Percentiles rank a stretch among this genome's conserved stretches.
Evolutionary conservation across 805 yeast species (phyloP).

Genomic region (Candida ovalis): DNA sequence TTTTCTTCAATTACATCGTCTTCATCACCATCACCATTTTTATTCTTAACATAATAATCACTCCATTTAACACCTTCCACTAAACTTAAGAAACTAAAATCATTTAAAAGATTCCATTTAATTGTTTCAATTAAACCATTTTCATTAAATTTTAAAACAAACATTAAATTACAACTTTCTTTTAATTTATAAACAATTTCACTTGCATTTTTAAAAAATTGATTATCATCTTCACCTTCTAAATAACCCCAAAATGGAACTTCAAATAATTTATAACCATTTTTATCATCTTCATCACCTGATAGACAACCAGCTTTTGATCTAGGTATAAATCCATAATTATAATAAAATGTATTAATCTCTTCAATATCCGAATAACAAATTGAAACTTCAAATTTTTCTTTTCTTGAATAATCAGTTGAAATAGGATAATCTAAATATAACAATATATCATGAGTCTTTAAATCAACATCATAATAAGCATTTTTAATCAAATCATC

Average conservation of each 20-base stretch:
- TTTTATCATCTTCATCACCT: not conserved
- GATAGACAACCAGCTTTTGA: slow-evolving; percentile 6
- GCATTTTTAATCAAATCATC: slow-evolving; percentile 37
- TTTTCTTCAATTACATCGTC: slow-evolving; percentile 29
- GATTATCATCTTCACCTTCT: slow-evolving; percentile 4
- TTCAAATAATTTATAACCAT: slow-evolving; percentile 28
- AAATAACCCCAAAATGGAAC: slow-evolving; percentile 32
- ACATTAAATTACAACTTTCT: slow-evolving; percentile 39
- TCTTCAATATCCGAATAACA: slow-evolving; percentile 44
- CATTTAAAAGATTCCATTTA: slow-evolving; percentile 29
- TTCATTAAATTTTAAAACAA: slow-evolving; percentile 27
- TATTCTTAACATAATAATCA: slow-evolving; percentile 15
- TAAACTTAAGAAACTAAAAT: slow-evolving; percentile 33
- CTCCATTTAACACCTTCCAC: slow-evolving; percentile 21
- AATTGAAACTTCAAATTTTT: slow-evolving; percentile 37
- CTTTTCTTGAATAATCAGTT: not conserved
- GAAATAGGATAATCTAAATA: slow-evolving; percentile 22
- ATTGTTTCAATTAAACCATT: slow-evolving; percentile 16
- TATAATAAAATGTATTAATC: slow-evolving; percentile 34
- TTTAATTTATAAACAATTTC: slow-evolving; percentile 31
- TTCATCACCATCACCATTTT: slow-evolving; percentile 35
- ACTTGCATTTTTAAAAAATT: slow-evolving; percentile 1
- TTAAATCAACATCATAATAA: slow-evolving; percentile 55
- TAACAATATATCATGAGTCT: slow-evolving; percentile 40
- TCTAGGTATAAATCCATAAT: slow-evolving; percentile 46